Base-by-base conservation (phyloP, 371 early-diverging fungal species). In the Mortierella sp. region DNA sequence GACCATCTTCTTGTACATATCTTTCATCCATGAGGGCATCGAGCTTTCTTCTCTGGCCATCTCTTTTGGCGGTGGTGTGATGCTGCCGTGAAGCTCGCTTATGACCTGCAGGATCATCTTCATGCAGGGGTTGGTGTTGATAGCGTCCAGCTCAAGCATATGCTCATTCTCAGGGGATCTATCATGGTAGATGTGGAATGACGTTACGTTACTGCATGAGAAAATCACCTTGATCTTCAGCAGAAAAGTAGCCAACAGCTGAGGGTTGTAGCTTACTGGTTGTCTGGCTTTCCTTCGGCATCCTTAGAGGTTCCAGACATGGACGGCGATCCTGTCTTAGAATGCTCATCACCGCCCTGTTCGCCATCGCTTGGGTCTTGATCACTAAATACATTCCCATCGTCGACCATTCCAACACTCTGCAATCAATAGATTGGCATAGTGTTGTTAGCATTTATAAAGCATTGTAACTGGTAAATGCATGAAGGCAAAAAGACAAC, bases 1-100 rank as follows among this genome's bases (percentile, higher is more conserved):
- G 11, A 65, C 82, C 41, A 92, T 89, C n/a, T 86, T 85, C 35
- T 72, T 82, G 21, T 81, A 63, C 14, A 94, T 75, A 51, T 88
- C 89, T n/a, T 83, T 82, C 93, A 96, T 94, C 96, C 96, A 96
- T 4, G 74, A 60, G 3, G 94, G 94, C 92, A 94, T 92, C 1
- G 79, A 71, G 21, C 82, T 63, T 24, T 87, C 80, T 16, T 80
- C 76, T 35, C 75, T 79, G n/a, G 80, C 75, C 78, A 82, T 75
- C 68, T 79, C 79, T n/a, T 80, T 76, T 6, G 80, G 82, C 1
- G 90, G 89, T 0, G 89, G 88, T 10, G 88, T 79, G 46, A 90
- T 89, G 0, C 82, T 80, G 0, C 60, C 76, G 41, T 92, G 90
- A 3, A 95, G 85, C 35, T 90, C 89, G 27, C 87, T 71, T 14